A percentile compares a stretch with the other conserved stretches of the same genome.
These are phyloP conservation scores for Beta corolliflora DNA, from an alignment of 179 eudicot species.

Conservation along the genomic window DNA sequence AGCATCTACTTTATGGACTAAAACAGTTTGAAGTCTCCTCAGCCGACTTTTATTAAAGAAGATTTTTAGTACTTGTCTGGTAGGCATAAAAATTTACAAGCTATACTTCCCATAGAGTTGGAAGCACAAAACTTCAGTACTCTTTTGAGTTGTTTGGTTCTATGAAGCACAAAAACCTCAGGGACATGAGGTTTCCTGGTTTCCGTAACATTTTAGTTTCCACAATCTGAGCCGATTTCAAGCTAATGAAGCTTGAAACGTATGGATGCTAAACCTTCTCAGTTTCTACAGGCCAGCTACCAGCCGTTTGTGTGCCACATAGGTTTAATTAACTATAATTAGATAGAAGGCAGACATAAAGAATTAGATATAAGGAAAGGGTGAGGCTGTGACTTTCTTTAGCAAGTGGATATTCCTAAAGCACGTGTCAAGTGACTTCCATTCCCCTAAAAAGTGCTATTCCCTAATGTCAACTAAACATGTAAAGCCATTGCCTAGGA, in stretches of 20 bases:
- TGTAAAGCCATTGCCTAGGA: neutral
- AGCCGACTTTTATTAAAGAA: neutral
- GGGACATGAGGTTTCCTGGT: too few relatives aligned
- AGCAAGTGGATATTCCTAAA: neutral
- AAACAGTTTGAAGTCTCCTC: neutral
- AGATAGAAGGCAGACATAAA: neutral
- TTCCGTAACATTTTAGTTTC: too few relatives aligned
- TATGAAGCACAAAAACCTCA: too few relatives aligned
- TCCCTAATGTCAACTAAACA: neutral
- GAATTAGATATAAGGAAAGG: neutral
- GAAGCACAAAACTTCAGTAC: too few relatives aligned
- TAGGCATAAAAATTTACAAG: neutral
- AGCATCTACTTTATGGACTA: neutral
- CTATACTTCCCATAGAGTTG: neutral
- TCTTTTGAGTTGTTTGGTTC: neutral
- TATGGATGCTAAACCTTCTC: too few relatives aligned
- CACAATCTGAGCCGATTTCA: too few relatives aligned
- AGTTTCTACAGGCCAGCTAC: too few relatives aligned
- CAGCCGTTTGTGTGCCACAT: neutral
- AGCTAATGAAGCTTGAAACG: too few relatives aligned
- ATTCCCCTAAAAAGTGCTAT: neutral
- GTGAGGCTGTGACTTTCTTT: too few relatives aligned
- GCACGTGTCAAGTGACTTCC: neutral
- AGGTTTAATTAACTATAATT: neutral
- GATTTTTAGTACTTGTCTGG: neutral